Percentiles rank a stretch among this genome's conserved stretches.
phyloP scores from a whole-genome alignment of 768 basidiomycete species.

The Xerocomus brunneocitrinus region DNA sequence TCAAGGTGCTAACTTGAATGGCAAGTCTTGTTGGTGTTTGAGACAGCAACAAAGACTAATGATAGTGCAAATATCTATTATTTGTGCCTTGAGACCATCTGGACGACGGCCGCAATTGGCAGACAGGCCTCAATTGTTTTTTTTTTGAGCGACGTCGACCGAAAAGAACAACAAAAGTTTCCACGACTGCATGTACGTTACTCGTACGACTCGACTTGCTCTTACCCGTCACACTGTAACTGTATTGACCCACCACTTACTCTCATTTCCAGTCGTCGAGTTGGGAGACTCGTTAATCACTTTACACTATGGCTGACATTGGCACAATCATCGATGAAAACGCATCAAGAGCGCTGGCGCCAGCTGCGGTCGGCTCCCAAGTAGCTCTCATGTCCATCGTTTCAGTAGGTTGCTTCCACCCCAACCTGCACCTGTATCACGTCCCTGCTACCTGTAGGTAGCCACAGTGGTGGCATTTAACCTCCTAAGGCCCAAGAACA shows the following conservation, averaged over 20 bases:
- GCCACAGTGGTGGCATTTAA: conserved; percentile 77
- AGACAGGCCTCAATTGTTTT: no score
- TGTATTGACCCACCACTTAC: conserved; percentile 14
- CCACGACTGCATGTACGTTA: no score
- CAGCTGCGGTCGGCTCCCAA: conserved; percentile 76
- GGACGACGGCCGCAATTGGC: no score
- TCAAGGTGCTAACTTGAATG: no score
- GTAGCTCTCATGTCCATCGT: conserved; percentile 66
- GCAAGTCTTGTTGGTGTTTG: no score
- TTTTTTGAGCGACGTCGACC: no score
- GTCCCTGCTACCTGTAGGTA: conserved; percentile 36
- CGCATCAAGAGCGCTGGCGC: conserved; percentile 61
- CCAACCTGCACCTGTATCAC: not conserved
- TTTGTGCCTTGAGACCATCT: no score
- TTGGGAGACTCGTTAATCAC: conserved; percentile 15
- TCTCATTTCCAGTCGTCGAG: conserved; percentile 18
- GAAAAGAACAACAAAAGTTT: no score
- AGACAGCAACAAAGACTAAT: no score
- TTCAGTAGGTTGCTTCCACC: conserved; percentile 49
- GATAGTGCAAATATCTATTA: no score
- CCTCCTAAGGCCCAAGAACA: conserved; percentile 83
- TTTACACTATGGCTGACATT: conserved; percentile 29
- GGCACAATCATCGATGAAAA: conserved; percentile 32
- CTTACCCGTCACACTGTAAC: conserved; percentile 2
- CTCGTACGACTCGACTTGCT: not conserved